Evolutionary conservation across 495 filamentous ascomycete species (phyloP).

Genomic region (Aspergillus conjunctus): DNA sequence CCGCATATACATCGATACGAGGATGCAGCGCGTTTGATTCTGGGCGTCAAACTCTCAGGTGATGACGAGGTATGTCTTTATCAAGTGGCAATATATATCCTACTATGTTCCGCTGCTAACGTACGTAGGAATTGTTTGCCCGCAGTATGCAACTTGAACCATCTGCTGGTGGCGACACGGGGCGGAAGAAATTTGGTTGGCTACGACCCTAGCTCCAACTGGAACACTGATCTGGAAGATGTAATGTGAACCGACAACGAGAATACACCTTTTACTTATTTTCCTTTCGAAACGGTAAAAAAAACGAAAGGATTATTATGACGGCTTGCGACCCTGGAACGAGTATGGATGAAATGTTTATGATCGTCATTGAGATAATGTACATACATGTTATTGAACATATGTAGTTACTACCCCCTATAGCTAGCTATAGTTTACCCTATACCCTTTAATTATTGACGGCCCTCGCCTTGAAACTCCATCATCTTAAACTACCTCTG

Average conservation of each 20-base stretch:
- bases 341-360: slow-evolving; percentile 25
- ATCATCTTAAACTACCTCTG: too few relatives aligned
- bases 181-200: slow-evolving; percentile 50
- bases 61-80: slow-evolving; percentile 50
- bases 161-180: slow-evolving; percentile 41
- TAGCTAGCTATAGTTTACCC: slow-evolving; percentile 4
- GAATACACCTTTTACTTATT: slow-evolving; percentile 1
- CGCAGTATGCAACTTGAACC: slow-evolving; percentile 51
- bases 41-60: slow-evolving; percentile 62
- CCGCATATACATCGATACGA: slow-evolving; percentile 67
- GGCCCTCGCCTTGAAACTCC: neutral
- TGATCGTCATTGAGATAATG: slow-evolving; percentile 28
- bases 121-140: slow-evolving; percentile 43
- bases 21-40: slow-evolving; percentile 65
- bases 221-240: slow-evolving; percentile 2
- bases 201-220: slow-evolving; percentile 34
- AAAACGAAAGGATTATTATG: slow-evolving; percentile 3
- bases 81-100: neutral
- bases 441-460: slow-evolving; percentile 4
- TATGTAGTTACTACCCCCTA: slow-evolving; percentile 12
- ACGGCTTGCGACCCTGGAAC: slow-evolving; percentile 13
- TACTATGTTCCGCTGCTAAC: neutral
- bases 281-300: neutral
- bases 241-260: slow-evolving; percentile 18
- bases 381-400: slow-evolving; percentile 28